These are phyloP conservation scores for Xylaria sp. DNA, from an alignment of 2,329 filamentous ascomycete species.

Conservation along the genomic window DNA sequence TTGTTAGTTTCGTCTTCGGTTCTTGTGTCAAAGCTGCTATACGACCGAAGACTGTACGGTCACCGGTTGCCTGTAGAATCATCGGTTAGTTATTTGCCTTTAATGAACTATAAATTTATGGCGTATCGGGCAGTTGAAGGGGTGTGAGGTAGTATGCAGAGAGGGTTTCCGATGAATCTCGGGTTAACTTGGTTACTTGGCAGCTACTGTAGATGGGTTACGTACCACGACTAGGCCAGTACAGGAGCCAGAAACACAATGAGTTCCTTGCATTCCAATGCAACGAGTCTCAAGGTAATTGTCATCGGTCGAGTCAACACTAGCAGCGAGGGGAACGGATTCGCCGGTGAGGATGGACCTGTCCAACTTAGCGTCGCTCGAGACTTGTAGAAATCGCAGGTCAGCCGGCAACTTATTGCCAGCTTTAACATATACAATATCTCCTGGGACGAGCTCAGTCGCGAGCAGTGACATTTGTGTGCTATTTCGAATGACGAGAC, in stretches of 20 bases:
- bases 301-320: slow-evolving; percentile 73
- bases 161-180: too few relatives aligned
- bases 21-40: slow-evolving; percentile 78
- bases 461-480: slow-evolving; percentile 61
- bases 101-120: too few relatives aligned
- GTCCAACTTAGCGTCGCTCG: slow-evolving; percentile 77
- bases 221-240: slow-evolving; percentile 71
- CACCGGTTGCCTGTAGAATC: slow-evolving; percentile 67
- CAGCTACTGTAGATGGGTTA: too few relatives aligned
- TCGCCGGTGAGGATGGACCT: slow-evolving; percentile 72
- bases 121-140: background rate
- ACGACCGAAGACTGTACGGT: slow-evolving; percentile 78
- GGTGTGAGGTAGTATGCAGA: too few relatives aligned
- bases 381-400: slow-evolving; percentile 75
- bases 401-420: slow-evolving; percentile 82
- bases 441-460: slow-evolving; percentile 75
- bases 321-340: slow-evolving; percentile 55
- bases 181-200: too few relatives aligned
- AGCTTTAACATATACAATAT: slow-evolving; percentile 74
- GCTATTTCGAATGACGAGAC: slow-evolving; percentile 72
- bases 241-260: slow-evolving; percentile 76
- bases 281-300: slow-evolving; percentile 83
- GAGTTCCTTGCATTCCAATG: slow-evolving; percentile 82
- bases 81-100: background rate
- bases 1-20: slow-evolving; percentile 74